phyloP scores from a whole-genome alignment of 1,284 basidiomycete genomes.

The Puccinia novopanici region DNA sequence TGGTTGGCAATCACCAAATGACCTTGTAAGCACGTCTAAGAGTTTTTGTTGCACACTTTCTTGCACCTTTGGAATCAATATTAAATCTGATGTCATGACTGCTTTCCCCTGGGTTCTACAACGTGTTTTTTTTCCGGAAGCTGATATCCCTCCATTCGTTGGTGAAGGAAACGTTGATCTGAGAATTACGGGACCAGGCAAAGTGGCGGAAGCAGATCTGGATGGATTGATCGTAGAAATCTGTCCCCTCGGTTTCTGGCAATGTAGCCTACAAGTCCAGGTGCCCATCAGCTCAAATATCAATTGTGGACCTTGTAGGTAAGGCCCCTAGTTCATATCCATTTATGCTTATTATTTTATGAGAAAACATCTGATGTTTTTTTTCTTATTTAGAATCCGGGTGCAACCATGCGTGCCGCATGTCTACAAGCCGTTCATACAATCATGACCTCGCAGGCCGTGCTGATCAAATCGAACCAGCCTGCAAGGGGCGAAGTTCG shows the following conservation, averaged over 20 bases:
- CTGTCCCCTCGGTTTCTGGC: conserved; percentile 63
- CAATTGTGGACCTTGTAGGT: conserved; percentile 65
- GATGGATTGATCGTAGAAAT: conserved; percentile 75
- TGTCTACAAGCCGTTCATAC: conserved; percentile 91
- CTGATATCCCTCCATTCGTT: conserved; percentile 97
- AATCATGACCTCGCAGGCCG: conserved; percentile 73
- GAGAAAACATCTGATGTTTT: not conserved
- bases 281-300: conserved; percentile 77
- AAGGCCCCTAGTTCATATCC: conserved; percentile 66
- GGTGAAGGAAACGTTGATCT: conserved; percentile 91
- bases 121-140: conserved; percentile 97
- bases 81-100: not conserved
- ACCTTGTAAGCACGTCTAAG: conserved; percentile 6
- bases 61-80: not conserved
- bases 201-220: conserved; percentile 86
- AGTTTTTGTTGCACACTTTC: not conserved
- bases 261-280: conserved; percentile 87
- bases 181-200: conserved; percentile 94
- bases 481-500: conserved; percentile 64
- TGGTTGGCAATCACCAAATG: conserved; percentile 11
- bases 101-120: conserved; percentile 69
- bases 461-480: conserved; percentile 75
- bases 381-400: conserved; percentile 74
- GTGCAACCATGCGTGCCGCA: conserved; percentile 83
- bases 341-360: not conserved